Conservation (phyloP, 129 eudicot genomes). For the Centaurea solstitialis region DNA sequence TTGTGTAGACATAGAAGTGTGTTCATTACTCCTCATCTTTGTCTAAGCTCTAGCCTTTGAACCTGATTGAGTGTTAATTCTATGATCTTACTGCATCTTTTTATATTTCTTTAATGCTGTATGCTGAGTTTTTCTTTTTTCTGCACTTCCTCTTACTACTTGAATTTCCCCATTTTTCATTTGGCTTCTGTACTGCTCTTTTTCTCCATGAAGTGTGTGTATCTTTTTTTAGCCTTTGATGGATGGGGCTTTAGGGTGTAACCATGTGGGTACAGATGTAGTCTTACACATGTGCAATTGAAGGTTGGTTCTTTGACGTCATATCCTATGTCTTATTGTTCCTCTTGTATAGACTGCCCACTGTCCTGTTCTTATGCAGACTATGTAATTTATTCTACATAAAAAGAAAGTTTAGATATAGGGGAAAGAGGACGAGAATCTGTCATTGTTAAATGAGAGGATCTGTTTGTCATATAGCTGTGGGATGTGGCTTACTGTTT, state of each 20-base stretch:
- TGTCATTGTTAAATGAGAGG: background rate
- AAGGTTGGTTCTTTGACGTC: background rate
- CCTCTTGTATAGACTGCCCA: background rate
- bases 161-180: background rate
- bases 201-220: background rate
- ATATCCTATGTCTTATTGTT: background rate
- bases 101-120: background rate
- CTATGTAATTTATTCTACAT: too few relatives aligned
- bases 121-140: background rate
- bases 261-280: background rate
- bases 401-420: background rate
- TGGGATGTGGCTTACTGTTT: background rate
- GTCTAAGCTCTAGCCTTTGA: background rate
- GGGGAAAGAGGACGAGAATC: background rate
- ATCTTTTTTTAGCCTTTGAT: background rate
- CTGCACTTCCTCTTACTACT: background rate
- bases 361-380: background rate
- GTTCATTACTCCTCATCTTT: background rate
- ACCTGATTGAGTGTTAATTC: background rate
- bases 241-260: background rate
- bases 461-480: background rate
- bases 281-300: background rate
- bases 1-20: constrained; percentile 8
- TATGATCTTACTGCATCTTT: background rate
- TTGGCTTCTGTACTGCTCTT: background rate